phyloP scores from a whole-genome alignment of 1,139 yeast genomes.

The Hanseniaspora sp. region DNA sequence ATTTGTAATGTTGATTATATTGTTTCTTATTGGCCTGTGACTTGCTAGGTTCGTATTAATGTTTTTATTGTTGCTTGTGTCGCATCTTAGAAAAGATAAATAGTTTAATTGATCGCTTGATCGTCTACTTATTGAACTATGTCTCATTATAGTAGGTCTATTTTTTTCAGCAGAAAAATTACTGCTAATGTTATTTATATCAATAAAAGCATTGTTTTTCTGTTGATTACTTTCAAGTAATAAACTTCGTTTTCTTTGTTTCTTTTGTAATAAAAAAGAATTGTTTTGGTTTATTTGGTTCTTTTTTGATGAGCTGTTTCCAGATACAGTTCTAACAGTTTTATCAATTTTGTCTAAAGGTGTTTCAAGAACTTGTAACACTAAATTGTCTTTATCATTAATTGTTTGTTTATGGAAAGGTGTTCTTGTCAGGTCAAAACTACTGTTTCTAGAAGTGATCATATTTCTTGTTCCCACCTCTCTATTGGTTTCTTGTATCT shows the following conservation, averaged over 20 bases:
- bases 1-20: background rate
- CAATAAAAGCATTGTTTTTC: background rate
- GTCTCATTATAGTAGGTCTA: background rate
- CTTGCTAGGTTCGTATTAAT: too few relatives aligned
- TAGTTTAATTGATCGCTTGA: too few relatives aligned
- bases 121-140: too few relatives aligned
- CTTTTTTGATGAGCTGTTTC: background rate
- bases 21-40: background rate
- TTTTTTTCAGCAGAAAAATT: too few relatives aligned
- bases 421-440: background rate
- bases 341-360: background rate
- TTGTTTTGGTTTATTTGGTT: background rate
- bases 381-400: background rate
- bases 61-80: too few relatives aligned
- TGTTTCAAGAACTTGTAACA: background rate
- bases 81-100: too few relatives aligned
- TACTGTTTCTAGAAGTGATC: background rate
- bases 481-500: background rate
- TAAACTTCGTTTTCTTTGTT: background rate
- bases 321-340: background rate
- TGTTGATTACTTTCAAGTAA: background rate
- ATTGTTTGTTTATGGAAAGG: background rate
- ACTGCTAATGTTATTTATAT: too few relatives aligned
- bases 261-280: background rate
- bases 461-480: background rate